phyloP scores from a whole-genome alignment of 345 rosid genomes.

The Bretschneidera sinensis region DNA sequence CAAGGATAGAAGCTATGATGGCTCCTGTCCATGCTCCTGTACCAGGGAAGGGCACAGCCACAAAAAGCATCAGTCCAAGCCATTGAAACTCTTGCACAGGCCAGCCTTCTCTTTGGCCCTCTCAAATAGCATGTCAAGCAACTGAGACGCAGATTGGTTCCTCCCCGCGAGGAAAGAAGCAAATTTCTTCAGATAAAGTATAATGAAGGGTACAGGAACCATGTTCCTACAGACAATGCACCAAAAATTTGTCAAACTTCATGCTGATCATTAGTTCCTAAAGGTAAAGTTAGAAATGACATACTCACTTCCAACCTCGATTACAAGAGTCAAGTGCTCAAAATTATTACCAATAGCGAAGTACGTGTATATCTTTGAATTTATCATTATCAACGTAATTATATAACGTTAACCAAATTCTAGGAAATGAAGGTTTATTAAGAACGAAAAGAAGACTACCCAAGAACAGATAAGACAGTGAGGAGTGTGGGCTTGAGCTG shows the following conservation, averaged over 20 bases:
- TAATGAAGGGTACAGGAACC: constrained; percentile 91
- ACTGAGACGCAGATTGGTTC: constrained; percentile 49
- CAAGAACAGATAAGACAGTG: constrained; percentile 58
- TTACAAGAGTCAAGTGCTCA: too few species aligned
- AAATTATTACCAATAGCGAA: not conserved
- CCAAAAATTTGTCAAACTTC: not conserved
- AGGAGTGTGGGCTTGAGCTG: constrained; percentile 59
- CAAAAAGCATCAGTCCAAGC: constrained; percentile 93
- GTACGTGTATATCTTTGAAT: not conserved
- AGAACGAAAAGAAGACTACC: constrained; percentile 45
- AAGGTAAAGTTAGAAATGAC: not conserved
- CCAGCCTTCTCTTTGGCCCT: constrained; percentile 78
- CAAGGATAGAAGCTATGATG: constrained; percentile 74
- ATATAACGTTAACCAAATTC: not conserved
- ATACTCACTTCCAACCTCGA: too few species aligned
- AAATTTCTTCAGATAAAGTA: constrained; percentile 66
- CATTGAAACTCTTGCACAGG: constrained; percentile 87
- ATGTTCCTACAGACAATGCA: constrained; percentile 58
- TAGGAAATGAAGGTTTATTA: not conserved
- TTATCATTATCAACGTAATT: not conserved
- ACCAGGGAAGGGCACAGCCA: constrained; percentile 95
- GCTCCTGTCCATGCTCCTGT: constrained; percentile 99
- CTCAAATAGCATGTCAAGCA: constrained; percentile 59
- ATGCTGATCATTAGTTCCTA: not conserved
- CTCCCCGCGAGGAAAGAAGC: constrained; percentile 61